Conservation (phyloP, 176 grass and related monocot species). For the Eremochloa ophiuroides region DNA sequence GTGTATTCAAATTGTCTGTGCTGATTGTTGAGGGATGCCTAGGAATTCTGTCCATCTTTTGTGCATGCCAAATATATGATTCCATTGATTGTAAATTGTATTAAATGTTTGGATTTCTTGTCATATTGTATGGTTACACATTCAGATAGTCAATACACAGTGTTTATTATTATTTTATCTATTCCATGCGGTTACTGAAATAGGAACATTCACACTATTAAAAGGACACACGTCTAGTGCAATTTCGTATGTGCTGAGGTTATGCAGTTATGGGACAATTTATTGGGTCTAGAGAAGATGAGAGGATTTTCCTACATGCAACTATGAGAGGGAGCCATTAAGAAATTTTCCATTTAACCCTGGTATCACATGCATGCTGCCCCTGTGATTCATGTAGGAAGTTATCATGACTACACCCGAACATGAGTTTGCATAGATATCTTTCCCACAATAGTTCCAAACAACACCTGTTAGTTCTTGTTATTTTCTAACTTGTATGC, state of each 20-base stretch:
- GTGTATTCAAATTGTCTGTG: neutral
- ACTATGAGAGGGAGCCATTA: neutral
- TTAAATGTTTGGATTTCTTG: conserved; percentile 5
- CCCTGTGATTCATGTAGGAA: neutral
- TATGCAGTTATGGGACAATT: conserved; percentile 8
- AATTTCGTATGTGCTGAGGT: neutral
- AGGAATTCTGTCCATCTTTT: neutral
- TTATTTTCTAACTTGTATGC: neutral
- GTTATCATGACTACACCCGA: neutral
- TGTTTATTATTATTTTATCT: neutral
- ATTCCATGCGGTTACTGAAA: neutral
- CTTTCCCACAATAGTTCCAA: neutral
- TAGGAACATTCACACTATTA: neutral
- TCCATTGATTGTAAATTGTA: neutral
- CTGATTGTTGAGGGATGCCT: neutral
- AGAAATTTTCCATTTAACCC: neutral
- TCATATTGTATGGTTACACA: neutral
- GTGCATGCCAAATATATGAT: neutral
- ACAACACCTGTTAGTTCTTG: neutral
- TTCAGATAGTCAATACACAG: neutral
- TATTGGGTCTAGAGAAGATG: conserved; percentile 1
- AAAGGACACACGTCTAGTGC: neutral
- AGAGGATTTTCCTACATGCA: neutral
- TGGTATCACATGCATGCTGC: neutral
- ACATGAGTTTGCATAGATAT: neutral